Conservation (phyloP, 441 rosid genomes). For the Kokia cookei region DNA sequence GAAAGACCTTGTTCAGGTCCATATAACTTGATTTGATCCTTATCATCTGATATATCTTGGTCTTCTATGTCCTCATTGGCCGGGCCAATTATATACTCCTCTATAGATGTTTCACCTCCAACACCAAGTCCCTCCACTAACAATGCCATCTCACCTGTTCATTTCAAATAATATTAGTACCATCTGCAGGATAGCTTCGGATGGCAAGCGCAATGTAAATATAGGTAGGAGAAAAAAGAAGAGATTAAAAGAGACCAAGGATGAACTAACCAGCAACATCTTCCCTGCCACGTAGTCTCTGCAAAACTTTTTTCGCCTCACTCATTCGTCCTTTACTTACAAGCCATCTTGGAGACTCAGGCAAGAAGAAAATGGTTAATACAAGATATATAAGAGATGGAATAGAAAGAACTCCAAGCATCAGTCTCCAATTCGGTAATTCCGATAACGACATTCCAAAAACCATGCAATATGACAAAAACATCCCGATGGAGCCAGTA, state of each 20-base stretch:
- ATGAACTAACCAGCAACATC: conserved; percentile 47
- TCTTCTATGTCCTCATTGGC: conserved; percentile 37
- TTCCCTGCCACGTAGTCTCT: conserved; percentile 47
- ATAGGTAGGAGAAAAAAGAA: too few species aligned
- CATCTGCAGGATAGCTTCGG: not conserved
- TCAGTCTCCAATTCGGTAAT: conserved; percentile 57
- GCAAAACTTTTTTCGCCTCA: conserved; percentile 50
- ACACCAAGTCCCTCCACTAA: conserved; percentile 57
- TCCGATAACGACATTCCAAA: conserved; percentile 50
- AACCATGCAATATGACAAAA: conserved; percentile 52
- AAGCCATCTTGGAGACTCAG: conserved; percentile 64
- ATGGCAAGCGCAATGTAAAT: too few species aligned
- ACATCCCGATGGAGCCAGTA: conserved; percentile 54
- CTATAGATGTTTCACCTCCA: conserved; percentile 56
- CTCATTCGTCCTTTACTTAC: conserved; percentile 55
- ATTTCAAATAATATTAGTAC: conserved; percentile 6
- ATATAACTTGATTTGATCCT: conserved; percentile 46
- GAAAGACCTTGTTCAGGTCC: conserved; percentile 42
- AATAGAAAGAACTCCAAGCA: conserved; percentile 53
- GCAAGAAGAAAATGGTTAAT: conserved; percentile 42
- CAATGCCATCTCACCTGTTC: conserved; percentile 63
- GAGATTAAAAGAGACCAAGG: not conserved
- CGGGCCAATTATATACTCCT: conserved; percentile 58
- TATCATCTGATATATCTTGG: conserved; percentile 35
- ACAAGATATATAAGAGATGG: conserved; percentile 42